These are phyloP conservation scores for Phytopythium litorale DNA, from an alignment of 352 stramenopile species.

Conservation along the genomic window DNA sequence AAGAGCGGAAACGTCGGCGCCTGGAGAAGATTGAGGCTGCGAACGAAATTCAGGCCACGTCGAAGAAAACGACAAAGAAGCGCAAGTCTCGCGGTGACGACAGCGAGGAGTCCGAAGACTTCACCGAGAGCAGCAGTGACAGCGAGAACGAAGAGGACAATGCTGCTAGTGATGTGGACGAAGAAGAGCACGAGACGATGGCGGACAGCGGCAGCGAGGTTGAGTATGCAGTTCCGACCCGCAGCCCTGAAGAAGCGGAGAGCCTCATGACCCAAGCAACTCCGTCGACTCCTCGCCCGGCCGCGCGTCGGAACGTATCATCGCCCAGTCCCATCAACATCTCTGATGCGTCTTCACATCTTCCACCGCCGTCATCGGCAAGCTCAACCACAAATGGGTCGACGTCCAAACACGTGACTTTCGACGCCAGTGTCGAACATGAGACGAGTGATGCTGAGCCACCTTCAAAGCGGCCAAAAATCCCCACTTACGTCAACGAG, in stretches of 20 bases:
- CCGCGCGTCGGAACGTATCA: not conserved
- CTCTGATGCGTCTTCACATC: not conserved
- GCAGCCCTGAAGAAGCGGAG: constrained; percentile 11
- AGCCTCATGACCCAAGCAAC: constrained; percentile 17
- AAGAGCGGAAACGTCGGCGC: constrained; percentile 72
- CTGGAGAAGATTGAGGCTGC: constrained; percentile 58
- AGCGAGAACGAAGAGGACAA: constrained; percentile 24
- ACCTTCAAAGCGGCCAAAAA: constrained; percentile 5
- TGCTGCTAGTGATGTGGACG: constrained; percentile 13
- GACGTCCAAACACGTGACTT: constrained; percentile 3
- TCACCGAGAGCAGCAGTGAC: constrained; percentile 25
- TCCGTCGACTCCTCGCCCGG: not conserved
- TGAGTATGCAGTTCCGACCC: constrained; percentile 14
- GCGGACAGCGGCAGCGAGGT: constrained; percentile 14
- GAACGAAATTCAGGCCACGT: constrained; percentile 22
- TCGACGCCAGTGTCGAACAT: constrained; percentile 12
- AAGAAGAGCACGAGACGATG: constrained; percentile 11
- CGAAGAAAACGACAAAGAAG: constrained; percentile 30
- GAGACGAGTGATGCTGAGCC: not conserved
- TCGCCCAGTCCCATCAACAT: not conserved
- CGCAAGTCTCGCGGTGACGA: constrained; percentile 33
- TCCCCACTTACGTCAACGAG: constrained; percentile 15
- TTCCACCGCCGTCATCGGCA: not conserved
- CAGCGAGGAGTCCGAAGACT: constrained; percentile 41
- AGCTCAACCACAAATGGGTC: not conserved